A percentile compares a stretch with the other conserved stretches of the same genome.
Evolutionary conservation across 768 basidiomycete genomes (phyloP).

Genomic region (Phanerochaete sordida): DNA sequence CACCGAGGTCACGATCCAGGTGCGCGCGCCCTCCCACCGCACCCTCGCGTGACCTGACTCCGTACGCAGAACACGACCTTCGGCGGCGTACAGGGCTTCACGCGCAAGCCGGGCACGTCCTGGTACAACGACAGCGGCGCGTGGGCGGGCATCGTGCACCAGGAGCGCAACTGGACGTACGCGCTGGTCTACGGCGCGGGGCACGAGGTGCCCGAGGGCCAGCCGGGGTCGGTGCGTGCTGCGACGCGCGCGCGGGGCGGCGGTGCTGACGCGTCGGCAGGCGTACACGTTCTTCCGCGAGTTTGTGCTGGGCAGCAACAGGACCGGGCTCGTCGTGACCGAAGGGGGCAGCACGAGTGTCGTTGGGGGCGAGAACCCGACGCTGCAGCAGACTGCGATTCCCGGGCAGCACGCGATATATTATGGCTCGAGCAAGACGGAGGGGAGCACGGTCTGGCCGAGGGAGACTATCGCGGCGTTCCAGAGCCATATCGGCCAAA

Average conservation of each 20-base stretch:
- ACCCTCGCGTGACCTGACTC: neutral
- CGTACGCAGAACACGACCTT: constrained; percentile 63
- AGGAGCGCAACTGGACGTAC: constrained; percentile 62
- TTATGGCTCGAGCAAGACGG: constrained; percentile 39
- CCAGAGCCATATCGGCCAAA: constrained; percentile 12
- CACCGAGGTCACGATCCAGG: constrained; percentile 40
- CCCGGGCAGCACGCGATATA: constrained; percentile 57
- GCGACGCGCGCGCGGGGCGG: constrained; percentile 23
- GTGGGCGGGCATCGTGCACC: constrained; percentile 67
- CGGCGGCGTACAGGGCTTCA: constrained; percentile 74
- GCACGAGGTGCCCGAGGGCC: constrained; percentile 35
- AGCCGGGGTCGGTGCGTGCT: constrained; percentile 44
- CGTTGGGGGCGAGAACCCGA: constrained; percentile 49
- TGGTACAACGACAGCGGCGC: constrained; percentile 60
- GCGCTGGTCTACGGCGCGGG: constrained; percentile 36
- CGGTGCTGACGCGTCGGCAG: constrained; percentile 28
- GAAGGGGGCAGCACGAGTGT: constrained; percentile 26
- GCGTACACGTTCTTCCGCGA: constrained; percentile 63
- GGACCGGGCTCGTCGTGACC: constrained; percentile 51
- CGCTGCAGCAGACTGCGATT: constrained; percentile 40
- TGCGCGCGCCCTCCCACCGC: neutral
- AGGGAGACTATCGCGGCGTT: constrained; percentile 30
- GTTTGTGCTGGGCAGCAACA: constrained; percentile 62
- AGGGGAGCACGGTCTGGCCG: constrained; percentile 25
- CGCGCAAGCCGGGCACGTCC: constrained; percentile 60